Conservation (phyloP, 140 eudicot genomes). For the Oenanthe javanica region DNA sequence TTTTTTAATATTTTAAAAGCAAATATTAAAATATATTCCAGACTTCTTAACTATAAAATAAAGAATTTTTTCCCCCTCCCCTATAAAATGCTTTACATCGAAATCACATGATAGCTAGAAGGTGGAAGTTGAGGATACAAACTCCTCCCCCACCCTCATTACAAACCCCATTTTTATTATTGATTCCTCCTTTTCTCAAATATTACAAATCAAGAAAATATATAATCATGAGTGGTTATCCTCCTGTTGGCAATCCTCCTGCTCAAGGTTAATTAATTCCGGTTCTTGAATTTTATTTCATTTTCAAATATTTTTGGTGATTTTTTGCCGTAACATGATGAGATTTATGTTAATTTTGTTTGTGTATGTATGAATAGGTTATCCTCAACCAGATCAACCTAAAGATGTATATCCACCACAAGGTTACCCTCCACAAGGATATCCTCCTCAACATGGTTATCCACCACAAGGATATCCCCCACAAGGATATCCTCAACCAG, state of each 20-base stretch:
- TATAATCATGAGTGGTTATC: background rate
- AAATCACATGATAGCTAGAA: background rate
- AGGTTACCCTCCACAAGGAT: background rate
- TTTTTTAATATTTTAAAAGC: too few relatives aligned
- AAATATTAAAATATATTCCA: too few relatives aligned
- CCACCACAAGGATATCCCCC: background rate
- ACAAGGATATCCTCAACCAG: background rate
- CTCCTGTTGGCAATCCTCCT: constrained; percentile 10
- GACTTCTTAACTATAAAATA: too few relatives aligned
- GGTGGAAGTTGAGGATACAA: background rate
- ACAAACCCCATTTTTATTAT: background rate
- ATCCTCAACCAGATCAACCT: background rate
- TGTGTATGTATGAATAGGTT: background rate
- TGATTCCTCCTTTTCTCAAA: background rate
- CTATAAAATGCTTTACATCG: background rate
- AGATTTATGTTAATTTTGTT: background rate
- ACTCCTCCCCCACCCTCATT: background rate
- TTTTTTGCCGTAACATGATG: background rate
- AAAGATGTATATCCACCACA: background rate
- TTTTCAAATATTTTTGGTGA: background rate
- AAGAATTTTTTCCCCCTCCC: background rate
- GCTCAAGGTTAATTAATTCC: background rate
- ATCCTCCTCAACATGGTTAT: background rate
- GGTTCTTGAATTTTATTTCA: background rate
- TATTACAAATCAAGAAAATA: background rate